These are phyloP conservation scores for Curvularia hawaiiensis DNA, from an alignment of 2,329 filamentous ascomycete genomes.

Conservation along the genomic window DNA sequence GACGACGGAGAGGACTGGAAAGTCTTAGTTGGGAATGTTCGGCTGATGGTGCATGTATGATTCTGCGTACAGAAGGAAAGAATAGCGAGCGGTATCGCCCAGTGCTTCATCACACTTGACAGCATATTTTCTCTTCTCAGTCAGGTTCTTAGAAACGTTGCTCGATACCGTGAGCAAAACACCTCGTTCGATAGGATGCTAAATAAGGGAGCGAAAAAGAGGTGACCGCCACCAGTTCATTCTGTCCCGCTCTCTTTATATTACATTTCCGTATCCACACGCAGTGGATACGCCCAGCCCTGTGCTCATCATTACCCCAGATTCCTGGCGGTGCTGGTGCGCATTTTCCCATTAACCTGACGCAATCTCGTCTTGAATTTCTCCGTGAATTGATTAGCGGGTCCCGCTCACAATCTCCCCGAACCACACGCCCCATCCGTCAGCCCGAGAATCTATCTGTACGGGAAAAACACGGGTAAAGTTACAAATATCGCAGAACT, in stretches of 20 bases:
- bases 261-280: background rate
- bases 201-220: background rate
- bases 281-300: background rate
- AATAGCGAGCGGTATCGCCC: constrained; percentile 8
- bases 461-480: no score
- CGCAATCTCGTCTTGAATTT: background rate
- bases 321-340: background rate
- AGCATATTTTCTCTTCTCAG: constrained; percentile 4
- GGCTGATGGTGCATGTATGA: no score
- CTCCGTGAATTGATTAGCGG: constrained; percentile 1
- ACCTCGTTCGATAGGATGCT: background rate
- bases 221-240: background rate
- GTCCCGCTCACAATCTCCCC: background rate
- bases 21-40: background rate
- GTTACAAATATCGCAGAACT: background rate
- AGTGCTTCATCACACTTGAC: constrained; percentile 4
- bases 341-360: background rate
- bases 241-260: background rate
- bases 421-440: background rate
- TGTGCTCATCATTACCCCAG: background rate
- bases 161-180: background rate
- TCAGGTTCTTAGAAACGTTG: background rate
- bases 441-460: background rate
- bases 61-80: constrained; percentile 5
- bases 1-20: constrained; percentile 8